Evolutionary conservation across 331 rosid species (phyloP), one percentile per base, ranked within the genome.

Genomic region (Malus hybrid): DNA sequence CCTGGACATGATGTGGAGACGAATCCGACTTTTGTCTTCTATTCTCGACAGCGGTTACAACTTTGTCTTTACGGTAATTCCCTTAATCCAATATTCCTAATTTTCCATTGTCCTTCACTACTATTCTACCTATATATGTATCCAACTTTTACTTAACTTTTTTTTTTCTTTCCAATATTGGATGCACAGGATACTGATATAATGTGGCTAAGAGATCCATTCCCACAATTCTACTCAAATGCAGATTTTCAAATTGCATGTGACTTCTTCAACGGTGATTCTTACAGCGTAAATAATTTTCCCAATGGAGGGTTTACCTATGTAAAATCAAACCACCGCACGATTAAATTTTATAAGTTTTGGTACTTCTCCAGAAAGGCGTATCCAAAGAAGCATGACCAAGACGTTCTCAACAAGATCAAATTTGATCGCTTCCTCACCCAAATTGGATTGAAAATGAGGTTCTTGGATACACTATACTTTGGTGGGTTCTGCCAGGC

Each of bases 121-220:
- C n/a, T 6, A 16, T 6, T 50, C 6, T 50, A 15, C 56, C 56
- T 50, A 50, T 15, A 2, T 16, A 48, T 48, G 6, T 48, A 16
- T 50, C 20, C 56, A 50, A 50, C 0, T 50, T 16, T 50, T 18
- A 50, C 9, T 50, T 50, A 5, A 5, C 4, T 15, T 16, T 50
- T 50, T 16, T 16, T 31, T 16, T 7, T 39, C 7, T 48, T 48
- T 48, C 19, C 0, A 50, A 50, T 11, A 50, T 50, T 50, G 56
- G 56, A 50, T 70, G 70, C 20, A 57, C 82, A 93, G 99, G 99
- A 91, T 63, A 71, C 84, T 5, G 99, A 94, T 66, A 83, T 94
- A 54, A 88, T 94, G 96, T 94, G 98, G 99, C 78, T 94, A 14
- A 80, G 90, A 54, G 71, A 90, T 74, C 97, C 97, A 13, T 94